A percentile compares a stretch with the other conserved stretches of the same genome.
Evolutionary conservation across 2,329 filamentous ascomycete genomes (phyloP).

Genomic region (Curvularia lunata): DNA sequence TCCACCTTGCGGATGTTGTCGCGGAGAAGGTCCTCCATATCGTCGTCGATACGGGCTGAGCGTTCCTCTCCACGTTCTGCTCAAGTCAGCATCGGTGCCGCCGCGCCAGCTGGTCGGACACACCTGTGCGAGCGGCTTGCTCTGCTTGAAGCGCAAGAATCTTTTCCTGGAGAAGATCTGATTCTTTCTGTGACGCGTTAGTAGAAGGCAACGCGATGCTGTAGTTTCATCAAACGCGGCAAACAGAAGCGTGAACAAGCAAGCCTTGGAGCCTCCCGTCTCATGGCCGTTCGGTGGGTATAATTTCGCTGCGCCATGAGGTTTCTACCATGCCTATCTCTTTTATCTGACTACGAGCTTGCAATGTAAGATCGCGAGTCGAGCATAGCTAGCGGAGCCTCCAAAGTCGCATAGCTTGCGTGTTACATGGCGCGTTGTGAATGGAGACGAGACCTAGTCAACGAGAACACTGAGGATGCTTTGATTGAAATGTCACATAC

Average conservation of each 20-base stretch:
- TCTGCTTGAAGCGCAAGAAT: constrained; percentile 39
- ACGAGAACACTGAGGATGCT: background rate
- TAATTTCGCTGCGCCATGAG: background rate
- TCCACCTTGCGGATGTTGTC: constrained; percentile 58
- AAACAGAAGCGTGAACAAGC: background rate
- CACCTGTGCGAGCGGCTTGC: constrained; percentile 40
- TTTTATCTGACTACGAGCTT: background rate
- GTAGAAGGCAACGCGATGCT: background rate
- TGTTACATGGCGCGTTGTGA: constrained; percentile 7
- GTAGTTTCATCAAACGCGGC: background rate
- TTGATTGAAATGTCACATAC: constrained; percentile 43
- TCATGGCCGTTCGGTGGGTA: background rate
- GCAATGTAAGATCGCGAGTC: background rate
- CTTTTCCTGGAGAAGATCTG: constrained; percentile 41
- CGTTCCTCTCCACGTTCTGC: constrained; percentile 46
- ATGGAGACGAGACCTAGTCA: background rate
- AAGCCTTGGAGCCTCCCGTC: background rate
- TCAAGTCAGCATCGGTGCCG: constrained; percentile 10
- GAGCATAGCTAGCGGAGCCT: background rate
- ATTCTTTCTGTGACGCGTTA: constrained; percentile 35
- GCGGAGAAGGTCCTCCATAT: constrained; percentile 55
- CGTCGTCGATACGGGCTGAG: constrained; percentile 52
- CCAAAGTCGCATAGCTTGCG: constrained; percentile 6
- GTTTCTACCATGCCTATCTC: background rate
- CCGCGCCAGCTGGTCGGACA: constrained; percentile 1